Base-by-base conservation (phyloP, 2,329 filamentous ascomycete genomes). In the Fusarium nanum region DNA sequence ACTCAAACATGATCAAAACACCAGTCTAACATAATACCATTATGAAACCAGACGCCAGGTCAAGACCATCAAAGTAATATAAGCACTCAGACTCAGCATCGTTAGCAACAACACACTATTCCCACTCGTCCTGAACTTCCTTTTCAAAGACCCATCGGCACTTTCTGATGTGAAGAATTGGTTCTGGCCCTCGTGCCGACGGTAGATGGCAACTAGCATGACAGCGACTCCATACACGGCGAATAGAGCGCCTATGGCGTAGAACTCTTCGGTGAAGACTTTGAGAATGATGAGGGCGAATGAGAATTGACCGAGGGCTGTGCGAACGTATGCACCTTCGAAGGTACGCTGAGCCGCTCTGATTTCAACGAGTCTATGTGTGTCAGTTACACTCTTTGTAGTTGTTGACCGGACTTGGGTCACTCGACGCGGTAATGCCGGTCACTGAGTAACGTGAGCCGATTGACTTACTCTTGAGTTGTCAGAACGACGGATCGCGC, bases 181-280 rank as follows among this genome's bases (percentile, higher is more conserved):
- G 70, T 90, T 88, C 77, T 98, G 97, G 60, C 96, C 94, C 81
- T 98, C 93, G 77, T 94, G 93, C 56, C 96, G 89, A 61, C 96
- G 88, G 81, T 97, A 97, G 56, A 93, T 84, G 74, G 93, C 92
- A 64, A 97, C 93, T 27, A 93, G 85, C 77, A 98, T 84, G 49
- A 99, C 88, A 9, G 93, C 93, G 6, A 91, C 90, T 14, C 95
- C 96, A 77, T 98, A 98, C 50, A 93, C 90, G 45, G 96, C 94
- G 78, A 98, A 98, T 32, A 99, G 85, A 9, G 96, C 96, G n/a
- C 96, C 96, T 68, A 98, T 97, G 73, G 92, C 90, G 82, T 98
- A 98, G 84, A 99, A 98, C 78, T 98, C 96, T 55, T 91, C 88
- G 11, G 94, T 98, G 83, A 99, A 98, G 80, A 99, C 97, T 83